Evolutionary conservation across 2,329 filamentous ascomycete genomes (phyloP), one percentile per base, ranked within the genome.

Genomic region (Colletotrichum lupini): DNA sequence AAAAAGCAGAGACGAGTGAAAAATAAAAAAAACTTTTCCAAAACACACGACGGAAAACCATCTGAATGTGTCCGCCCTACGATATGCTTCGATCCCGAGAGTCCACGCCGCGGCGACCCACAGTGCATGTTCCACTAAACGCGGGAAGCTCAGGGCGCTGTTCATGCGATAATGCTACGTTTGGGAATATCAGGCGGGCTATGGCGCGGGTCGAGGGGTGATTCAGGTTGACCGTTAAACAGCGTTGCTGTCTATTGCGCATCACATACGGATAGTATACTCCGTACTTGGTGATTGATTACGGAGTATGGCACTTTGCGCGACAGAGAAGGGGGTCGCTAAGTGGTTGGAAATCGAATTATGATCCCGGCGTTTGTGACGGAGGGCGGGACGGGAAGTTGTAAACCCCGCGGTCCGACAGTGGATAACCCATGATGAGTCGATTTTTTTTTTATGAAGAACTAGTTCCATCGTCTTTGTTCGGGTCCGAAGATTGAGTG

Each of bases 381-480:
- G 59, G 70, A 72, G 70, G 65, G 69, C 69, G 69, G 66, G 42
- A 53, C 70, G 70, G 70, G 60, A 49, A 63, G 30, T 68, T 69
- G 70, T 56, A 72, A 72, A 72, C 70, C 55, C 70, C 70, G 70
- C 28, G 59, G 59, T 49, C 59, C 66, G 70, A 70, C 24, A 28
- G 32, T 60, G 66, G 32, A 35, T 46, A 60, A 16, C 46, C 46
- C 66, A 62, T n/a, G 57, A 37, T 62, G 58, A 68, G 66, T 52
- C 59, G 49, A 22, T 32, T 56, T 56, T 58, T 58, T 56, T 56
- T 64, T 63, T 52, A 1, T 57, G 11, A 28, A 60, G 24, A 24
- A 22, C 19, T 37, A 30, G 16, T 42, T n/a, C 26, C 11, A 35
- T 35, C 24, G 30, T 65, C 32, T 46, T 32, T 60, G 16, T 49